These are phyloP conservation scores for Pseudogymnoascus sp. DNA, from an alignment of 2,329 filamentous ascomycete species.

Conservation along the genomic window DNA sequence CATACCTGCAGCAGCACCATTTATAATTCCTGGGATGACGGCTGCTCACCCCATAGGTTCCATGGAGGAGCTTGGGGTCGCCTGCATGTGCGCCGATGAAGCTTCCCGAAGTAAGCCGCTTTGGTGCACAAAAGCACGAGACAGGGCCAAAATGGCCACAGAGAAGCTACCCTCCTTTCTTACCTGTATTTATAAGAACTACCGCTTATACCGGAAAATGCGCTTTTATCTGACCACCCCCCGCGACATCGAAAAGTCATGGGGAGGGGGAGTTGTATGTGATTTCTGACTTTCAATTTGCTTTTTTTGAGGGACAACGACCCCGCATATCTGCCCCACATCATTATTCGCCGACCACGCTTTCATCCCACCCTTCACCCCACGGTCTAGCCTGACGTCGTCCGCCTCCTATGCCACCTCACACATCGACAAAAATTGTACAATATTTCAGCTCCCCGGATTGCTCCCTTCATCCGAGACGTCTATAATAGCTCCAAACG, in stretches of 20 bases:
- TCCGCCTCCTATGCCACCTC: conserved; percentile 2
- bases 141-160: background rate
- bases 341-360: conserved; percentile 6
- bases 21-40: background rate
- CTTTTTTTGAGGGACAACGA: conserved; percentile 8
- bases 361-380: conserved; percentile 6
- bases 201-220: background rate
- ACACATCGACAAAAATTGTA: conserved; percentile 1
- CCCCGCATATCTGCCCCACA: conserved; percentile 9
- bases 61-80: background rate
- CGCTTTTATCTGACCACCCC: background rate
- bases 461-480: background rate
- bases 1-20: background rate
- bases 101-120: background rate
- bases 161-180: background rate
- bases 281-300: background rate
- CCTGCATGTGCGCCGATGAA: background rate
- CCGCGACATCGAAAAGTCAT: background rate
- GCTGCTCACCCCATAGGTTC: background rate
- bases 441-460: conserved; percentile 1
- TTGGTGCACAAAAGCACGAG: background rate
- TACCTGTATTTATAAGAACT: conserved; percentile 1
- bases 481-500: background rate
- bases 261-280: background rate
- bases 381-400: conserved; percentile 7